Percentiles rank a stretch among this genome's conserved stretches.
Conservation (phyloP, 2,329 filamentous ascomycete species). For the Penicillium sclerotigenum region DNA sequence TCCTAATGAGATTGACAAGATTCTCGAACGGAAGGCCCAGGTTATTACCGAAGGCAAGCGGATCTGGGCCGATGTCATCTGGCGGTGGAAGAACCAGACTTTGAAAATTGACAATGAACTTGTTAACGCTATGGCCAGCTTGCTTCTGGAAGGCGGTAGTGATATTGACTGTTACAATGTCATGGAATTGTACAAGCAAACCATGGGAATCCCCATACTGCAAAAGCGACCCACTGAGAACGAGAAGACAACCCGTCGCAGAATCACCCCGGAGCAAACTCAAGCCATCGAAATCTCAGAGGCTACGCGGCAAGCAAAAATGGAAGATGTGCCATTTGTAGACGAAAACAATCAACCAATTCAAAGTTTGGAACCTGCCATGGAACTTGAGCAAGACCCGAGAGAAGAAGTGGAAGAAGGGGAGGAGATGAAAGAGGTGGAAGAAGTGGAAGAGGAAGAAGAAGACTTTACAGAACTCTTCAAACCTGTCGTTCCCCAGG, state of each 20-base stretch:
- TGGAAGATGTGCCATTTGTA: conserved; percentile 34
- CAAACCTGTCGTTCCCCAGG: conserved; percentile 29
- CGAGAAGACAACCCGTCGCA: conserved; percentile 8
- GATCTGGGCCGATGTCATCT: conserved; percentile 76
- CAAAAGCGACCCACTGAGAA: conserved; percentile 23
- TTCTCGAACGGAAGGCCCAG: conserved; percentile 27
- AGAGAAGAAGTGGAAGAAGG: conserved; percentile 6
- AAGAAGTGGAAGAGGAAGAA: conserved; percentile 15
- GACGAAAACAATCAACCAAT: conserved; percentile 22
- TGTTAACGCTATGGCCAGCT: conserved; percentile 73
- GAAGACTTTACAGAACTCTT: conserved; percentile 36
- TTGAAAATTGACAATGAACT: conserved; percentile 73
- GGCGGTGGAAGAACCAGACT: conserved; percentile 70
- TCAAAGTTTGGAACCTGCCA: conserved; percentile 19
- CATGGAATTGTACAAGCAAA: conserved; percentile 73
- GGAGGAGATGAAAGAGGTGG: conserved; percentile 18
- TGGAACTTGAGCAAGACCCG: conserved; percentile 9
- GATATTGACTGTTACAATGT: conserved; percentile 67
- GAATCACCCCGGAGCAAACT: conserved; percentile 1
- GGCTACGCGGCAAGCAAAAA: neutral
- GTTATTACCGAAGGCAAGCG: conserved; percentile 65
- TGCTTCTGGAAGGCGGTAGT: conserved; percentile 64
- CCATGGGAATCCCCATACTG: conserved; percentile 65
- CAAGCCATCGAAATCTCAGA: conserved; percentile 5
- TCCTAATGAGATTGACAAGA: conserved; percentile 28